Evolutionary conservation across 2,329 filamentous ascomycete genomes (phyloP).

Genomic region (Botrytis medusae): DNA sequence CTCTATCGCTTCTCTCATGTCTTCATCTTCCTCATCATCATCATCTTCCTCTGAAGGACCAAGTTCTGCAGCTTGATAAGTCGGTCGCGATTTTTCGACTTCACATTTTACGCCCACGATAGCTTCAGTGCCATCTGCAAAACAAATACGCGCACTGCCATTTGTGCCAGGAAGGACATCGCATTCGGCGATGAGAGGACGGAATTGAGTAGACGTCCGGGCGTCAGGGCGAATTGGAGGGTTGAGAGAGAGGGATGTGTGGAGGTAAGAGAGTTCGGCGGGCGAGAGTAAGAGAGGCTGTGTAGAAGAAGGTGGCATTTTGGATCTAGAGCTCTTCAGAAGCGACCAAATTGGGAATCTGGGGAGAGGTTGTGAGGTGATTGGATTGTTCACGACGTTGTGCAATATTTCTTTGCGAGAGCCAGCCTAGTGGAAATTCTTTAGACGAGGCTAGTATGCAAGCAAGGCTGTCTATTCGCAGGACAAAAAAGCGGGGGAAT

Average conservation of each 20-base stretch:
- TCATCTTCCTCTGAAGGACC: conserved; percentile 34
- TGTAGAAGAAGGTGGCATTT: conserved; percentile 54
- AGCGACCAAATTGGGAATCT: neutral
- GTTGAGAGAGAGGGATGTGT: conserved; percentile 75
- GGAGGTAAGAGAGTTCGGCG: conserved; percentile 93
- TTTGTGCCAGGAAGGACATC: conserved; percentile 87
- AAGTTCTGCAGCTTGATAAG: conserved; percentile 34
- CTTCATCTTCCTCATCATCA: conserved; percentile 43
- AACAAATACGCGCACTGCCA: conserved; percentile 89
- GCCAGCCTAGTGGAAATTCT: conserved; percentile 19
- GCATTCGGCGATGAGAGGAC: conserved; percentile 85
- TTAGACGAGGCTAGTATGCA: conserved; percentile 23
- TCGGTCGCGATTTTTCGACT: conserved; percentile 67
- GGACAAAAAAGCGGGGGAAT: neutral
- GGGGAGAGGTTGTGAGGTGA: neutral
- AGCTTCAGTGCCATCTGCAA: conserved; percentile 92
- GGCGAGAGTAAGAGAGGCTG: conserved; percentile 81
- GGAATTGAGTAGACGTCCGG: conserved; percentile 80
- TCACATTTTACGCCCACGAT: conserved; percentile 95
- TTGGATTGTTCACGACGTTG: conserved; percentile 1
- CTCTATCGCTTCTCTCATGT: conserved; percentile 42
- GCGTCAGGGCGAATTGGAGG: conserved; percentile 90
- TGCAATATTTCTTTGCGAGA: conserved; percentile 15
- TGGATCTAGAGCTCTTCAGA: neutral
- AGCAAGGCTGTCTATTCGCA: neutral